Evolutionary conservation across 192 early-diverging fungal genomes (phyloP).

Genomic region (Backusella sp.): DNA sequence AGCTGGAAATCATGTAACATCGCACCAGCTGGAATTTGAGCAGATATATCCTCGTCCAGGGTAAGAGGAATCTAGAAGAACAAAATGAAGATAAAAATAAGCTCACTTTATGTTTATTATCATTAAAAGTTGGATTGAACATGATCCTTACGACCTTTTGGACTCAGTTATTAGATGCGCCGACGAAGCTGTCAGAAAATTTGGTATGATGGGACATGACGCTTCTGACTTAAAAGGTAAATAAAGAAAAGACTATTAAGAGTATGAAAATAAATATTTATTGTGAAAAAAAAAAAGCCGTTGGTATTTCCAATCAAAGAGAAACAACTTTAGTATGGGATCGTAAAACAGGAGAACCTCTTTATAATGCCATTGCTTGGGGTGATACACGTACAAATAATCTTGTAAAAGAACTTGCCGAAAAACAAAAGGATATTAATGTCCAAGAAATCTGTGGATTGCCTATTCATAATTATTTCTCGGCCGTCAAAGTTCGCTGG

Average conservation of each 20-base stretch:
- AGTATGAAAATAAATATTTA: background rate
- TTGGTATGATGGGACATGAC: slow-evolving; percentile 61
- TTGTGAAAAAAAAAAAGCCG: slow-evolving; percentile 38
- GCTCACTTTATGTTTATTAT: background rate
- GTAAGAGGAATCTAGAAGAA: slow-evolving; percentile 47
- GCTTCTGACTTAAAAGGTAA: slow-evolving; percentile 42
- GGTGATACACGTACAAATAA: slow-evolving; percentile 83
- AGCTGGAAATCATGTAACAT: slow-evolving; percentile 65
- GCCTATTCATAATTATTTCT: slow-evolving; percentile 93
- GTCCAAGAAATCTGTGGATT: slow-evolving; percentile 71
- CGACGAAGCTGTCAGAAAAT: slow-evolving; percentile 60
- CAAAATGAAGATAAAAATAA: background rate
- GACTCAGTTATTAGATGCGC: slow-evolving; percentile 75
- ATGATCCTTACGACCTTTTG: slow-evolving; percentile 79
- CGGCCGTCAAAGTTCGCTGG: slow-evolving; percentile 91
- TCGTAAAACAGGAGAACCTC: slow-evolving; percentile 70
- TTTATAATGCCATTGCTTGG: slow-evolving; percentile 94
- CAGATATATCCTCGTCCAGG: slow-evolving; percentile 77
- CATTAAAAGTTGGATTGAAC: slow-evolving; percentile 80
- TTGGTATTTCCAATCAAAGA: slow-evolving; percentile 95
- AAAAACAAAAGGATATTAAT: slow-evolving; percentile 30
- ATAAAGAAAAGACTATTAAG: background rate
- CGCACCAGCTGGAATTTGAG: slow-evolving; percentile 78
- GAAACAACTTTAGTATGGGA: slow-evolving; percentile 94
- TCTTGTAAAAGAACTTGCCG: slow-evolving; percentile 63